phyloP scores from a whole-genome alignment of 345 rosid species.

The Cardamine chenopodiifolia region DNA sequence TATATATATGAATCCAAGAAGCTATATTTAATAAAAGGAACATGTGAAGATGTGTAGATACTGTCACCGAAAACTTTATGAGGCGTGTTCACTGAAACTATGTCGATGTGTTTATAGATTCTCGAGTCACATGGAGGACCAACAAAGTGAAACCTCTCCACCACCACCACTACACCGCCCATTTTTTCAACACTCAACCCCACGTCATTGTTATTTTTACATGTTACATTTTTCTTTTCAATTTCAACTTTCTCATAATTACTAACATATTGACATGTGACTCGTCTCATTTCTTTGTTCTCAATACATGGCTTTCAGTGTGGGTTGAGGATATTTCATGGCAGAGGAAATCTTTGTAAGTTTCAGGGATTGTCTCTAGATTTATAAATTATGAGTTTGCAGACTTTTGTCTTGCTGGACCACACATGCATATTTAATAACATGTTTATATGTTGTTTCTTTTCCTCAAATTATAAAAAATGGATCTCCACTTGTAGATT shows the following conservation, averaged over 20 bases:
- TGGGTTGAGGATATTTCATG: constrained; percentile 31
- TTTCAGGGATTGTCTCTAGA: constrained; percentile 11
- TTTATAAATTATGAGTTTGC: not conserved
- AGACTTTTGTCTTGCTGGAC: constrained; percentile 13
- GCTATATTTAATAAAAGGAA: not conserved
- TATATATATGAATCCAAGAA: not conserved
- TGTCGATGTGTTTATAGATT: constrained; percentile 48
- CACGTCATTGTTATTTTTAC: constrained; percentile 2
- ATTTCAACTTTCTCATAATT: constrained; percentile 12
- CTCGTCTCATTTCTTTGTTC: constrained; percentile 9
- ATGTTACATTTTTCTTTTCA: constrained; percentile 20
- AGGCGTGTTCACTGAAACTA: constrained; percentile 37
- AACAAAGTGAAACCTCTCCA: constrained; percentile 33
- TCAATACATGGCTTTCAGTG: constrained; percentile 27
- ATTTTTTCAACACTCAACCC: not conserved
- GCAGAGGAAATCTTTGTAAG: constrained; percentile 31
- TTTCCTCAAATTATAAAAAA: not conserved
- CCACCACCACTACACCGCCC: constrained; percentile 30
- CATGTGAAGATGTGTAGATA: constrained; percentile 47
- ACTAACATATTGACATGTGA: constrained; percentile 26
- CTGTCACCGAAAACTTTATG: constrained; percentile 48
- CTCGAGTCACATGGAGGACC: constrained; percentile 59
- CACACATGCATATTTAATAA: constrained; percentile 16
- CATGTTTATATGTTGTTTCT: not conserved
- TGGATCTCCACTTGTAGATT: not conserved